Base-by-base conservation (phyloP, 495 filamentous ascomycete genomes). In the Penicillium riverlandense region DNA sequence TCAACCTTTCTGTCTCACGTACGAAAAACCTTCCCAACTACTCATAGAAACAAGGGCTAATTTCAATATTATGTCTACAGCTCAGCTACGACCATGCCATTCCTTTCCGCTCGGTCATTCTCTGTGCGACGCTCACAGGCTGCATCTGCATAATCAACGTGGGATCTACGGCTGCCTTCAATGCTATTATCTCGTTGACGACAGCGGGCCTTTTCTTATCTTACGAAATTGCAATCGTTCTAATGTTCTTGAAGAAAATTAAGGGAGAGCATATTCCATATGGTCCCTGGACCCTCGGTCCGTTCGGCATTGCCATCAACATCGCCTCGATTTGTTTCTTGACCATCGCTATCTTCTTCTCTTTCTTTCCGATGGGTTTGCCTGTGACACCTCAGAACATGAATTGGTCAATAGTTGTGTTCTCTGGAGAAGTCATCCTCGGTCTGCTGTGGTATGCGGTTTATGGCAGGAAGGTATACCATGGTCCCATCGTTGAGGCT, bases 81-180 rank as follows among this genome's bases (percentile, higher is more conserved):
- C 22, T 22, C 22, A 22, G 22, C 22, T 22, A 22, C 4, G 4
- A 22, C 22, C 22, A 22, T 22, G 22, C 22, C 22, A 22, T 58
- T 22, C 58, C 55, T 29, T 37, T 56, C 14, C 53, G 51, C 13
- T 49, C 58, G 1, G 47, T 61, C 29, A 34, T 40, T 15, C 44
- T 61, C 4, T 56, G 47, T n/a, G 48, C 48, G 30, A 6, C 52
- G 1, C 55, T 58, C 34, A 49, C 37, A 9, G 40, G 45, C 10
- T 47, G 50, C 0, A 43, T 58, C 13, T 49, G 50, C 4, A 37
- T 81, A 14, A 79, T 84, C 54, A 79, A 78, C 48, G 69, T 83
- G 36, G 77, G 71, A 13, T 77, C 72, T 0, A 50, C 62, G 6
- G 66, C 71, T 6, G 79, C 77, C 6, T 74, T 83, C 53, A 78